These are phyloP conservation scores for Orbilia oligospora DNA, from an alignment of 2,329 filamentous ascomycete genomes.

Conservation along the genomic window DNA sequence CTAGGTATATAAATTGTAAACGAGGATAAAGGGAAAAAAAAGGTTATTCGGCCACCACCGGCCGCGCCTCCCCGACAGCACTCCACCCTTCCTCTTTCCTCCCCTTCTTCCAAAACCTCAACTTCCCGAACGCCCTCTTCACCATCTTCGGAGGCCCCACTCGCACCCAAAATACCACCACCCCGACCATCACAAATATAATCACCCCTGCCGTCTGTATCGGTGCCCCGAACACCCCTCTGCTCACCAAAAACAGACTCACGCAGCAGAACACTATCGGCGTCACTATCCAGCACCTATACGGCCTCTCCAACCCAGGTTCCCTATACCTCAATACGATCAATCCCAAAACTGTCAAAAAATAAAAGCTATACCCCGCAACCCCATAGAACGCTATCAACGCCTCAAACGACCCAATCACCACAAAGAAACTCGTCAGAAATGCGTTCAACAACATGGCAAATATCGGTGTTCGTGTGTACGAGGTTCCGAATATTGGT, in stretches of 20 bases:
- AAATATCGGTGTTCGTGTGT: conserved; percentile 82
- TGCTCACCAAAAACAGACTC: conserved; percentile 87
- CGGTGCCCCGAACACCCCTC: conserved; percentile 91
- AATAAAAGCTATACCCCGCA: conserved; percentile 97
- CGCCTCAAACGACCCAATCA: conserved; percentile 90
- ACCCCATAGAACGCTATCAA: conserved; percentile 98
- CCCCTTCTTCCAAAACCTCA: conserved; percentile 72
- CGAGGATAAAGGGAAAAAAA: not conserved
- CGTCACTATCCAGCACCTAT: conserved; percentile 95
- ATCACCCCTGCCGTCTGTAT: conserved; percentile 90
- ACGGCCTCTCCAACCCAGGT: conserved; percentile 88
- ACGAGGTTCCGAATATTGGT: conserved; percentile 49
- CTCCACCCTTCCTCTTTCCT: conserved; percentile 72
- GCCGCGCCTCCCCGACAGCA: conserved; percentile 75
- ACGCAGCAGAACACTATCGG: conserved; percentile 99
- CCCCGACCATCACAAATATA: conserved; percentile 83
- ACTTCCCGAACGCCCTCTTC: conserved; percentile 67
- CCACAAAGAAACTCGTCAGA: conserved; percentile 82
- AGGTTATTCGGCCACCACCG: conserved; percentile 63
- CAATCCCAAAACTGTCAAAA: conserved; percentile 90
- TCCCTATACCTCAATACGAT: conserved; percentile 91
- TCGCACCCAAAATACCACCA: conserved; percentile 91
- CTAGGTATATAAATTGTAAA: too few species aligned
- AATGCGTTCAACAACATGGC: conserved; percentile 85
- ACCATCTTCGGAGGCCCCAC: conserved; percentile 73